Conservation (phyloP, 2,329 filamentous ascomycete genomes). For the Cercospora sp. region DNA sequence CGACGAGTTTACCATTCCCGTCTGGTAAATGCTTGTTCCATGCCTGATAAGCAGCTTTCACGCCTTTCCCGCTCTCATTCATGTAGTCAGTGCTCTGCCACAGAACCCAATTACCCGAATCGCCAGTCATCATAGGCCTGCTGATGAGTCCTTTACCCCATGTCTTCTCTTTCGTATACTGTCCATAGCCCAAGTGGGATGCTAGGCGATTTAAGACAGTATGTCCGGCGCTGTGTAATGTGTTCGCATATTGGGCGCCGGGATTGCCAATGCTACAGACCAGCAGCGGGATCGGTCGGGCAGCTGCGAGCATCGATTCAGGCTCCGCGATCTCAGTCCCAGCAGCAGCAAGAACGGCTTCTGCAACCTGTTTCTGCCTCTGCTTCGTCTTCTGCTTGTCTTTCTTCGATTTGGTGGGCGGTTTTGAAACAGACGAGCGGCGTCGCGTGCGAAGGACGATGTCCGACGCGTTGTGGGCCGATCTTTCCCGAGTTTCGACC, state of each 20-base stretch:
- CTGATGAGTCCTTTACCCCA: slow-evolving; percentile 55
- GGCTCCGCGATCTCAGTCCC: background rate
- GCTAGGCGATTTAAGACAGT: slow-evolving; percentile 66
- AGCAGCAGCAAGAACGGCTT: slow-evolving; percentile 3
- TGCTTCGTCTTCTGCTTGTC: slow-evolving; percentile 12
- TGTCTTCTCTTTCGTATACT: slow-evolving; percentile 43
- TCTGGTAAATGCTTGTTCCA: slow-evolving; percentile 40
- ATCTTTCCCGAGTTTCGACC: background rate
- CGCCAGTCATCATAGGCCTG: slow-evolving; percentile 41
- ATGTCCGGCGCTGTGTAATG: slow-evolving; percentile 86
- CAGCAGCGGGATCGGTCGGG: slow-evolving; percentile 57
- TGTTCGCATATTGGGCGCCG: slow-evolving; percentile 65
- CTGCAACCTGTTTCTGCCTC: slow-evolving; percentile 11
- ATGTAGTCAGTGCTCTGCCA: slow-evolving; percentile 76
- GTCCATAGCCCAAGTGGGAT: slow-evolving; percentile 44
- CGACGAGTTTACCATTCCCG: slow-evolving; percentile 58
- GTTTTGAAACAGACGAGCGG: slow-evolving; percentile 18
- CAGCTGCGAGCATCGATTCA: slow-evolving; percentile 22
- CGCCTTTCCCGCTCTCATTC: slow-evolving; percentile 77
- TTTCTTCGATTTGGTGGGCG: slow-evolving; percentile 7
- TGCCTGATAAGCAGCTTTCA: slow-evolving; percentile 66
- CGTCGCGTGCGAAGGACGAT: slow-evolving; percentile 12
- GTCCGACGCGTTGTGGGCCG: background rate
- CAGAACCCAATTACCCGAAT: slow-evolving; percentile 56
- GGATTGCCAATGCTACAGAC: slow-evolving; percentile 89